Conservation (phyloP, 768 basidiomycete species). For the Grammothele lineata region DNA sequence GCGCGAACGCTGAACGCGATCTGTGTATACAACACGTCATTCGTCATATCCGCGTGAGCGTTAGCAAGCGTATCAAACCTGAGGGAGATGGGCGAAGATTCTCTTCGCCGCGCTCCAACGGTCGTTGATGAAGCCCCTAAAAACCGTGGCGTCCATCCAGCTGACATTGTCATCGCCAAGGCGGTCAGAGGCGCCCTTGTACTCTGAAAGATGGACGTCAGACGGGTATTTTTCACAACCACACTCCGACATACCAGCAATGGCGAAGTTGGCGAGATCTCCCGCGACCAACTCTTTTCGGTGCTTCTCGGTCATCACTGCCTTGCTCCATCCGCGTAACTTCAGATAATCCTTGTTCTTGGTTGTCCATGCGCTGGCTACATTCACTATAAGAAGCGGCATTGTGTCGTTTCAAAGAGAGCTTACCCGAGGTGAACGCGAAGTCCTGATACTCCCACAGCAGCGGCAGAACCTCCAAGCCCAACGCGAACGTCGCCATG, state of each 20-base stretch:
- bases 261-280: slow-evolving; percentile 48
- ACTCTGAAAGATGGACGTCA: slow-evolving; percentile 34
- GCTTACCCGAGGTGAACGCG: no score
- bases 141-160: no score
- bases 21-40: no score
- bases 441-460: no score
- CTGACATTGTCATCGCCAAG: slow-evolving; percentile 40
- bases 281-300: slow-evolving; percentile 72
- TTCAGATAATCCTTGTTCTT: slow-evolving; percentile 41
- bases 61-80: no score
- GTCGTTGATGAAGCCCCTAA: no score
- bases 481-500: no score
- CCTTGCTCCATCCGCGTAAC: slow-evolving; percentile 58
- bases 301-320: slow-evolving; percentile 47
- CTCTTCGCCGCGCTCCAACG: no score
- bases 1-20: slow-evolving; percentile 18
- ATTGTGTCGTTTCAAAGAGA: no score
- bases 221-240: slow-evolving; percentile 32
- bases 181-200: slow-evolving; percentile 17
- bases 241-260: slow-evolving; percentile 37
- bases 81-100: no score
- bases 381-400: no score
- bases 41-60: no score
- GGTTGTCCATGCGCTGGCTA: neutral
- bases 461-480: slow-evolving; percentile 35